Evolutionary conservation across 2,329 filamentous ascomycete species (phyloP).

Genomic region (Diatrype stigma): DNA sequence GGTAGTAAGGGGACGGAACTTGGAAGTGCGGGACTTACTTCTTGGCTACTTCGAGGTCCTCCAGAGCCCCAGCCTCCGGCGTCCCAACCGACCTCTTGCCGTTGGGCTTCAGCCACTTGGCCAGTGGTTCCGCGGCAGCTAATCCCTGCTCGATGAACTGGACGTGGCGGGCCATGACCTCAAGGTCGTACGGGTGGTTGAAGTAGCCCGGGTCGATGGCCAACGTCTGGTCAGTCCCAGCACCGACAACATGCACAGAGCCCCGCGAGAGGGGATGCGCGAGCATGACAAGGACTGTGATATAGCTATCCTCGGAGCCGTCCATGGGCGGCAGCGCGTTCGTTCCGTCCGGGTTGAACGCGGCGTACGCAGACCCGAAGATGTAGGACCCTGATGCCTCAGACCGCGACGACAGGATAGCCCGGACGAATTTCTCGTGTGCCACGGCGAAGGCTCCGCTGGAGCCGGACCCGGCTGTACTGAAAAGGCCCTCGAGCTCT

Average conservation of each 20-base stretch:
- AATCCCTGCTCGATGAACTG: background rate
- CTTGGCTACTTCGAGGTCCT: slow-evolving; percentile 4
- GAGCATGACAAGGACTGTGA: slow-evolving; percentile 3
- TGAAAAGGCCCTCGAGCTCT: background rate
- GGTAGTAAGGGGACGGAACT: too few species aligned
- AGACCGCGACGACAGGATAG: slow-evolving; percentile 4
- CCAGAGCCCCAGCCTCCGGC: slow-evolving; percentile 1
- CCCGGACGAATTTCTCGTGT: slow-evolving; percentile 7
- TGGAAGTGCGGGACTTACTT: slow-evolving; percentile 1
- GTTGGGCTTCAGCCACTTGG: background rate
- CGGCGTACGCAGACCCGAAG: background rate
- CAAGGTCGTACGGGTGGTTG: slow-evolving; percentile 3
- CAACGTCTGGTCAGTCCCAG: background rate
- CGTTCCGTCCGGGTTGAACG: slow-evolving; percentile 1
- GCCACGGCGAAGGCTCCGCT: slow-evolving; percentile 1
- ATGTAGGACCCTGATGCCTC: slow-evolving; percentile 8
- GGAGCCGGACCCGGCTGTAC: background rate
- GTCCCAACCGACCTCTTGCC: background rate
- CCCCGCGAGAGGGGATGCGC: slow-evolving; percentile 9
- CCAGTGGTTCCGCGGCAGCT: background rate
- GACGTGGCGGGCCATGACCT: slow-evolving; percentile 6
- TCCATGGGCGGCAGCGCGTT: background rate
- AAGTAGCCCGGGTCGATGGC: background rate
- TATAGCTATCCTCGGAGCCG: slow-evolving; percentile 3
- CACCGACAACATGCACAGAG: background rate